Conservation (phyloP, 2,329 filamentous ascomycete genomes). For the Diplodia mutila region DNA sequence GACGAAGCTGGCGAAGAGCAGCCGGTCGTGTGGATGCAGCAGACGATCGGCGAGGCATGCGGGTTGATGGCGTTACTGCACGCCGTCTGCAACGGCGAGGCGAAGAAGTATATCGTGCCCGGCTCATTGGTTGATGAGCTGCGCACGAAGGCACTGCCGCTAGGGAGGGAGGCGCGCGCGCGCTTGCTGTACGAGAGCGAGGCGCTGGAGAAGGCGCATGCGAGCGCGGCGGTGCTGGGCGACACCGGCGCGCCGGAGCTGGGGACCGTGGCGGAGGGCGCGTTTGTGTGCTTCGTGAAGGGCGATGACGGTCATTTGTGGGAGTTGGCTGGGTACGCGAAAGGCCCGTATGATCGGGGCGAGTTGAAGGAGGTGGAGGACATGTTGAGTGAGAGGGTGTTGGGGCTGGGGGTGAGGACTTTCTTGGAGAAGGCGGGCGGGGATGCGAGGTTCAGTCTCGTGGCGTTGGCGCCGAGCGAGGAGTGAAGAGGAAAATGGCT, state of each 20-base stretch:
- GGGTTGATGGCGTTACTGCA: conserved; percentile 89
- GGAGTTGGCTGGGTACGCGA: conserved; percentile 48
- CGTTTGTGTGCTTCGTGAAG: conserved; percentile 54
- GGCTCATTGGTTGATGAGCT: conserved; percentile 52
- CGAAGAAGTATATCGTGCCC: conserved; percentile 60
- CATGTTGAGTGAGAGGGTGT: conserved; percentile 47
- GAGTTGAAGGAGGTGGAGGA: conserved; percentile 47
- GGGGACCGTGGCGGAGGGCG: conserved; percentile 41
- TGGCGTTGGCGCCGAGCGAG: conserved; percentile 43
- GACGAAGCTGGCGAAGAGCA: conserved; percentile 66
- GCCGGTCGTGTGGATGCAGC: conserved; percentile 89
- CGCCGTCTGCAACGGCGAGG: conserved; percentile 76
- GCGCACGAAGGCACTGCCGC: conserved; percentile 48
- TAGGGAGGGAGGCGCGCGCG: conserved; percentile 52
- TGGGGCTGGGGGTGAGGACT: conserved; percentile 46
- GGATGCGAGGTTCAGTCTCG: conserved; percentile 50
- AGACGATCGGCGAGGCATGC: conserved; percentile 93
- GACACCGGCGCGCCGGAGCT: conserved; percentile 43
- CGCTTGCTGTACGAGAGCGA: conserved; percentile 55
- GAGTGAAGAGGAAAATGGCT: neutral
- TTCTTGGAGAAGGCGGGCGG: conserved; percentile 42
- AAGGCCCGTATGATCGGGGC: conserved; percentile 52
- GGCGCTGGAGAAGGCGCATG: conserved; percentile 49
- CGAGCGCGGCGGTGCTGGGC: conserved; percentile 47
- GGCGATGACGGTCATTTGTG: conserved; percentile 51